Base-by-base conservation (phyloP, 257 asterid genomes). In the Jacaranda copaia region DNA sequence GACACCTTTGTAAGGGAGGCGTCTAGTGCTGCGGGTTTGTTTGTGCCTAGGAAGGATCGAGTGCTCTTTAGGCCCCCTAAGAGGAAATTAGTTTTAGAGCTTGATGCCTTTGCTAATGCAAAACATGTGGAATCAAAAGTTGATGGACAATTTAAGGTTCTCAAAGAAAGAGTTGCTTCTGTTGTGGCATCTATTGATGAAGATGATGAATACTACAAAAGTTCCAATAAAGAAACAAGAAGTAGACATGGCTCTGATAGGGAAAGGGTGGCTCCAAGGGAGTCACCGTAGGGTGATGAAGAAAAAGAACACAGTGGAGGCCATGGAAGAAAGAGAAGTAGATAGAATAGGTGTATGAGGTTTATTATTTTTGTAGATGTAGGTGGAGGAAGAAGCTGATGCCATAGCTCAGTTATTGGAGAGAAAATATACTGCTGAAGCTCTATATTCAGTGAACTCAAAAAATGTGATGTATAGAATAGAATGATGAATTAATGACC, bases 41-140 rank as follows among this genome's bases (percentile, higher is more conserved):
- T 80, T 60, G 75, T 86, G 58, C 88, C 91, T 6, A 96, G 88
- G 56, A 89, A 85, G 86, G 96, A 90, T 64, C 81, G 90, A 80
- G 85, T 94, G 8, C 81, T 89, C 51, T 94, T 88, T 76, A 82
- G 87, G 87, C 87, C 57, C 72, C 81, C 32, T 25, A 25, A 25
- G 32, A 25, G 88, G 73, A 94, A 89, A 86, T 94, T 97, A 1
- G 81, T 80, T 70, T 70, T 92, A 94, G 98, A 97, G 59, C 91
- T 94, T 55, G 97, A 94, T 81, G 83, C 82, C 46, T 93, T 94
- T 46, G 98, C 98, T 1, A 80, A 43, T 72, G 85, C 84, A 19
- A 94, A 90, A 77, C 88, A 96, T 45, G 78, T 45, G 72, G 95
- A 79, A 77, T 82, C 88, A 35, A 80, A 75, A 59, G 71, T 13